These are phyloP conservation scores for Madurella mycetomatis DNA, from an alignment of 2,329 filamentous ascomycete species.

Conservation along the genomic window DNA sequence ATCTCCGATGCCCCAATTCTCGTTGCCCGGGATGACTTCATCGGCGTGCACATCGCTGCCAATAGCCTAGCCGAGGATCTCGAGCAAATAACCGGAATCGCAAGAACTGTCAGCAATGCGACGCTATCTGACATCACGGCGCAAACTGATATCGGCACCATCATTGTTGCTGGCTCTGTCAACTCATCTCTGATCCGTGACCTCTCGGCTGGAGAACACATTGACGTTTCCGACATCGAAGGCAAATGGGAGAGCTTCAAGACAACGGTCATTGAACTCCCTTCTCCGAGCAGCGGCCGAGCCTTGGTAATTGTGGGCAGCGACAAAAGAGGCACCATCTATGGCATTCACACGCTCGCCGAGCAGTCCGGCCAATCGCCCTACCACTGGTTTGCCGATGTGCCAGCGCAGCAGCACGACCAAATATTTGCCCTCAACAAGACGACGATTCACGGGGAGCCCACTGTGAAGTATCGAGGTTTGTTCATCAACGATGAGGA, in stretches of 20 bases:
- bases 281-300: conserved; percentile 40
- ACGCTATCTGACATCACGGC: background rate
- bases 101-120: background rate
- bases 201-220: conserved; percentile 40
- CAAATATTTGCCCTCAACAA: conserved; percentile 47
- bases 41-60: conserved; percentile 33
- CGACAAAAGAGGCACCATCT: conserved; percentile 56
- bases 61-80: conserved; percentile 31
- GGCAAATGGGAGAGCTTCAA: conserved; percentile 57
- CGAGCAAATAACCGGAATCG: conserved; percentile 23
- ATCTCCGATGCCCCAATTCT: conserved; percentile 31
- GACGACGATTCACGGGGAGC: conserved; percentile 46
- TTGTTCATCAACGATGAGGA: conserved; percentile 62
- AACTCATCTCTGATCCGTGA: conserved; percentile 46
- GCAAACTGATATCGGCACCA: conserved; percentile 25
- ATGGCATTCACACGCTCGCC: conserved; percentile 55
- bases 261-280: conserved; percentile 44
- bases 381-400: conserved; percentile 59
- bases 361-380: conserved; percentile 61
- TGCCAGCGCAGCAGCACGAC: conserved; percentile 44
- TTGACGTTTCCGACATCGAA: conserved; percentile 44
- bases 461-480: conserved; percentile 56
- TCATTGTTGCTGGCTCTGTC: conserved; percentile 50
- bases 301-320: conserved; percentile 55
- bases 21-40: conserved; percentile 29